Percentiles rank a stretch among this genome's conserved stretches.
These are phyloP conservation scores for Anisodus tanguticus DNA, from an alignment of 257 asterid species.

Conservation along the genomic window DNA sequence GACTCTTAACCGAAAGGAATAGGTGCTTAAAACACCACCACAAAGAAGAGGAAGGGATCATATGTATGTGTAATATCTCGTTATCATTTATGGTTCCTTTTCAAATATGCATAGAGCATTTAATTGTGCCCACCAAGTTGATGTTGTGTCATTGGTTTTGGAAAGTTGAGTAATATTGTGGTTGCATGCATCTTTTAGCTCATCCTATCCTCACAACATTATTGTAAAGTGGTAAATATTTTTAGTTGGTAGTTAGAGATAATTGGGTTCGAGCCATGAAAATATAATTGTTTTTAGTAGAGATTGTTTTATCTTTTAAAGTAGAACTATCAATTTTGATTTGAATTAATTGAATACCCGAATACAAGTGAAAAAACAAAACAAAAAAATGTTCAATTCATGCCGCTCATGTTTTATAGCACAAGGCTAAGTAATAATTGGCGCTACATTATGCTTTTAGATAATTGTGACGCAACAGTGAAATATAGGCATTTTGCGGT, in stretches of 20 bases:
- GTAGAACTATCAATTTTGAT: too few relatives aligned
- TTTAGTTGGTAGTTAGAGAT: too few relatives aligned
- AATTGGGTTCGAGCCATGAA: too few relatives aligned
- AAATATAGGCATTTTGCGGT: background rate
- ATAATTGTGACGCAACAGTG: too few relatives aligned
- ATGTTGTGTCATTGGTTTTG: background rate
- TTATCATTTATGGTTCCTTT: too few relatives aligned
- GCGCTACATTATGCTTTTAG: background rate
- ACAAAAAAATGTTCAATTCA: background rate
- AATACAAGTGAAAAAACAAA: too few relatives aligned
- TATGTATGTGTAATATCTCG: too few relatives aligned
- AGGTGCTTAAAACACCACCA: background rate
- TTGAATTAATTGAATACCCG: too few relatives aligned
- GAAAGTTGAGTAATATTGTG: background rate
- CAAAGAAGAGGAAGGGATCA: background rate
- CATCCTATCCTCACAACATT: background rate
- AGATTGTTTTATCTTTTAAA: too few relatives aligned
- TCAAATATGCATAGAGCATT: too few relatives aligned
- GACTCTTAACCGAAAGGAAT: background rate
- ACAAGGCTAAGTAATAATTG: background rate
- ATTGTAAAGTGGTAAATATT: too few relatives aligned
- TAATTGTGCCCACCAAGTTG: background rate
- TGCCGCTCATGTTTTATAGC: background rate
- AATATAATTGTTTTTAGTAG: too few relatives aligned
- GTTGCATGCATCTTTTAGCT: background rate